Evolutionary conservation across 306 rosid species (phyloP).

Genomic region (Cicer judaicum): DNA sequence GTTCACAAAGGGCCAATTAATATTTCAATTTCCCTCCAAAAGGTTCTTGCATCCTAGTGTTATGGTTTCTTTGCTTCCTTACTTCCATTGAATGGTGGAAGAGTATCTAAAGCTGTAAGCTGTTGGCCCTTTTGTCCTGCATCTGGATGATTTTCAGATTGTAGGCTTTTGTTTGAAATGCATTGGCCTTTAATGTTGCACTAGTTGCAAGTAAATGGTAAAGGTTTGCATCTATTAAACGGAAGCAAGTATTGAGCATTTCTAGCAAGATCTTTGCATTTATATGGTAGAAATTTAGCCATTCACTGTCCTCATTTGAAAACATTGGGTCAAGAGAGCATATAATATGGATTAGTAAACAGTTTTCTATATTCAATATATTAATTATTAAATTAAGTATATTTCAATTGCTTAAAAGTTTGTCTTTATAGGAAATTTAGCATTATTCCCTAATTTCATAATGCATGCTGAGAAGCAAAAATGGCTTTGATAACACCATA

Average conservation of each 20-base stretch:
- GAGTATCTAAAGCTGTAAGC: neutral
- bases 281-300: neutral
- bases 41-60: neutral
- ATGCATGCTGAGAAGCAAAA: neutral
- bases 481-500: neutral
- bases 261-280: slow-evolving; percentile 7
- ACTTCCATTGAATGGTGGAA: neutral
- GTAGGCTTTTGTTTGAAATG: neutral
- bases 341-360: slow-evolving; percentile 2
- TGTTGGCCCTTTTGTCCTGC: neutral
- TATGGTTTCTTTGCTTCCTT: too few species aligned
- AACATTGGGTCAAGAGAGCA: neutral
- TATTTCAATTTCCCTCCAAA: neutral
- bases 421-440: neutral
- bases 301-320: neutral
- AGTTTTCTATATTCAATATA: neutral
- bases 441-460: slow-evolving; percentile 23
- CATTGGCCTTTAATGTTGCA: neutral
- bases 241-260: neutral
- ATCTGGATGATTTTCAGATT: too few species aligned
- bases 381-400: neutral
- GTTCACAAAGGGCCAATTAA: neutral
- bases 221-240: neutral
- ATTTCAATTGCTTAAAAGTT: neutral
- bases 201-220: neutral